Percentiles rank a stretch among this genome's conserved stretches.
Evolutionary conservation across 2,329 filamentous ascomycete species (phyloP).

Genomic region (Calonectria ilicicola): DNA sequence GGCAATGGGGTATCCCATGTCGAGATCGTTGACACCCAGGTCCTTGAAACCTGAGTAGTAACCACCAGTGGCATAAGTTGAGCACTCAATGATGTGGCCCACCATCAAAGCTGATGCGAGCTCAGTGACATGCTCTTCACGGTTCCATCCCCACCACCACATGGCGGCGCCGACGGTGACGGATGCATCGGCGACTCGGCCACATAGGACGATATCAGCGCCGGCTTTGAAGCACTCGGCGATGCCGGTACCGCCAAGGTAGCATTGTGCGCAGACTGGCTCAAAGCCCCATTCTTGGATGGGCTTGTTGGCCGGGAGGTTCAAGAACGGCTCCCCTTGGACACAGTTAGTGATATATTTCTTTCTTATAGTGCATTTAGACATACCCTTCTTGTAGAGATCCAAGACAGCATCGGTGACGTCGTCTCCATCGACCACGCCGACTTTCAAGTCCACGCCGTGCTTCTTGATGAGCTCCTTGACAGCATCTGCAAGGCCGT

Average conservation of each 20-base stretch:
- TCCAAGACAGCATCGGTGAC: slow-evolving; percentile 43
- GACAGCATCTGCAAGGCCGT: slow-evolving; percentile 34
- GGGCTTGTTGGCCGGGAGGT: slow-evolving; percentile 38
- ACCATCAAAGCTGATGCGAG: slow-evolving; percentile 62
- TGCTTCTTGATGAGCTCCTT: slow-evolving; percentile 45
- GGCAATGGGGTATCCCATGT: slow-evolving; percentile 49
- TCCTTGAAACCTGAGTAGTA: slow-evolving; percentile 63
- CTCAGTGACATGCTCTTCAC: slow-evolving; percentile 54
- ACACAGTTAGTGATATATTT: background rate
- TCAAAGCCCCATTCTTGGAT: slow-evolving; percentile 44
- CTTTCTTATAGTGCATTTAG: too few relatives aligned
- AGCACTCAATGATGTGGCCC: slow-evolving; percentile 65
- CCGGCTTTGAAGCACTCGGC: slow-evolving; percentile 52
- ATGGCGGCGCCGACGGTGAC: slow-evolving; percentile 65
- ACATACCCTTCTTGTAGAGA: slow-evolving; percentile 37
- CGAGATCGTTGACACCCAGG: slow-evolving; percentile 32
- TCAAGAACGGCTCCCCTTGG: slow-evolving; percentile 33
- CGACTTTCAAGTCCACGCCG: slow-evolving; percentile 47
- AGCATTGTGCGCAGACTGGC: slow-evolving; percentile 49
- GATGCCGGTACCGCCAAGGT: slow-evolving; percentile 62
- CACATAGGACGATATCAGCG: slow-evolving; percentile 60
- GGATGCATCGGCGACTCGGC: slow-evolving; percentile 59
- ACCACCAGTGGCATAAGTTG: slow-evolving; percentile 63
- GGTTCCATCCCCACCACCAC: slow-evolving; percentile 65
- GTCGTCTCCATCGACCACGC: slow-evolving; percentile 50